phyloP scores from a whole-genome alignment of 441 rosid species.

The Viola pubescens region DNA sequence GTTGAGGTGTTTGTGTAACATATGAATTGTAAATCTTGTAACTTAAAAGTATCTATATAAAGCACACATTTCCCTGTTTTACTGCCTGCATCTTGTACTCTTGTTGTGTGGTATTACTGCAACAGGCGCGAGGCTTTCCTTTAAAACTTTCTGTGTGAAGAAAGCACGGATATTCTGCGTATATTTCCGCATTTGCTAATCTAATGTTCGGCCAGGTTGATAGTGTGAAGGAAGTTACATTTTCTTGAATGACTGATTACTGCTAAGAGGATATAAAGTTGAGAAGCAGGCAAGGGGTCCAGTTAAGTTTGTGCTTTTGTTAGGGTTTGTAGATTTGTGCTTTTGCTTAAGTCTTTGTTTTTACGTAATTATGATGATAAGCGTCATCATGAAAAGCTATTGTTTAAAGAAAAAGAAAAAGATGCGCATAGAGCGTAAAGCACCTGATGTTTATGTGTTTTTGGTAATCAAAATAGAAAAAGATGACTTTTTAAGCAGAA shows the following conservation, averaged over 20 bases:
- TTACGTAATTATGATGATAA: constrained; percentile 21
- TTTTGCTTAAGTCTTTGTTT: constrained; percentile 19
- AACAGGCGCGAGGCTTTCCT: not conserved
- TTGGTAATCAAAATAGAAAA: constrained; percentile 29
- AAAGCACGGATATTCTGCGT: too few species aligned
- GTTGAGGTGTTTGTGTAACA: constrained; percentile 29
- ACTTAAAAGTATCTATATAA: constrained; percentile 33
- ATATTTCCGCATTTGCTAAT: too few species aligned
- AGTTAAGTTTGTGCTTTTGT: constrained; percentile 19
- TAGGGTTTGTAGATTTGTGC: constrained; percentile 20
- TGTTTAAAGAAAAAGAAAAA: constrained; percentile 33
- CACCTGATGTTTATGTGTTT: constrained; percentile 15
- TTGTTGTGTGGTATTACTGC: not conserved
- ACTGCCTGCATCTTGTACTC: not conserved
- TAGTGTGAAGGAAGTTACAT: too few species aligned
- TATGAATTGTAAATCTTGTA: constrained; percentile 59
- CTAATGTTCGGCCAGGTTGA: not conserved
- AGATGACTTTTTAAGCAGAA: constrained; percentile 27
- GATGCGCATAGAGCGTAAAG: constrained; percentile 32
- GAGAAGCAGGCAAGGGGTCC: constrained; percentile 18
- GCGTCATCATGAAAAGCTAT: constrained; percentile 31
- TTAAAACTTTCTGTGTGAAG: not conserved
- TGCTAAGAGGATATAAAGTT: constrained; percentile 12
- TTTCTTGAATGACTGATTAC: not conserved
- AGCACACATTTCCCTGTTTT: constrained; percentile 16